Percentiles rank a stretch among this genome's conserved stretches.
phyloP scores from a whole-genome alignment of 208 protist genomes.

The Naegleria lovaniensis region DNA sequence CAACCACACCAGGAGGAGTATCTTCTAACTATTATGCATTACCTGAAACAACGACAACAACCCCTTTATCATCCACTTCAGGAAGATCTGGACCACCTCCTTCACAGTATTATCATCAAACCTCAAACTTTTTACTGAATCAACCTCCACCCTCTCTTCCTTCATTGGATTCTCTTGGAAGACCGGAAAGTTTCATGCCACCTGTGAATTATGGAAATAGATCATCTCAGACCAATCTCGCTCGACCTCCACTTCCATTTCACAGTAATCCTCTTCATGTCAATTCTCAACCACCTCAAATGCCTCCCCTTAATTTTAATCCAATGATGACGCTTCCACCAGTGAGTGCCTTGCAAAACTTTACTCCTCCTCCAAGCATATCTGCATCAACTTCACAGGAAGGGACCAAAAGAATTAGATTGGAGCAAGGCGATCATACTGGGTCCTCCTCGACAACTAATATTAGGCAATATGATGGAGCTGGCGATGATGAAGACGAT shows the following conservation, averaged over 20 bases:
- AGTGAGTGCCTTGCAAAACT: background rate
- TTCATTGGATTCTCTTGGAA: background rate
- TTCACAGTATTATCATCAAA: too few species aligned
- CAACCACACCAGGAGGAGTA: too few species aligned
- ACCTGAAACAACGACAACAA: too few species aligned
- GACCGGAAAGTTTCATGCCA: background rate
- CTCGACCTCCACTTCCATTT: background rate
- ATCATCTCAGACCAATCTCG: background rate
- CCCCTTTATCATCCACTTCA: too few species aligned
- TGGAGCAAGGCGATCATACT: background rate
- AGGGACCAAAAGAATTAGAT: background rate
- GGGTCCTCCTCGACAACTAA: background rate
- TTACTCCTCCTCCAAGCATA: background rate
- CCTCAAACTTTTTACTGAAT: background rate
- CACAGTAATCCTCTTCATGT: background rate
- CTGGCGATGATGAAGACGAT: background rate
- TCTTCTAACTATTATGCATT: too few species aligned
- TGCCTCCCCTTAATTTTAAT: background rate
- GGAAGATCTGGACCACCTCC: too few species aligned
- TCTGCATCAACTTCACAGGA: background rate
- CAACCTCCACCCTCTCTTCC: background rate
- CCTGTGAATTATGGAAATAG: background rate
- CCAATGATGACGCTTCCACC: background rate
- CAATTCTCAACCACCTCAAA: background rate
- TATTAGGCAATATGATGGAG: background rate